Evolutionary conservation across 2,329 filamentous ascomycete genomes (phyloP).

Genomic region (Neofusicoccum sp.): DNA sequence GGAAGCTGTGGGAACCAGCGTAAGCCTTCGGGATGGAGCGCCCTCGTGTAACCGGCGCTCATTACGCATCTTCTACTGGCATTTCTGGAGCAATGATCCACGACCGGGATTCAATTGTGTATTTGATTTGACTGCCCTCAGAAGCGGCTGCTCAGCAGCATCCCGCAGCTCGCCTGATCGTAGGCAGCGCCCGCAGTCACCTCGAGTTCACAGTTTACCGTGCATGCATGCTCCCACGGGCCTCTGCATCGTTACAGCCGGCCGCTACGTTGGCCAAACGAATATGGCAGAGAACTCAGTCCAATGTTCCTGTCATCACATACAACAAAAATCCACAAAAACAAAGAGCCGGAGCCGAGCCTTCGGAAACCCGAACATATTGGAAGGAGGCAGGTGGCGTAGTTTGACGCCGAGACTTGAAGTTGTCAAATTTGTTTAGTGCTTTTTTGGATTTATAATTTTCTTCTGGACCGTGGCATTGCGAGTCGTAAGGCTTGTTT

Average conservation of each 20-base stretch:
- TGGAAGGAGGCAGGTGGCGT: background rate
- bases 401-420: background rate
- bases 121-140: constrained; percentile 9
- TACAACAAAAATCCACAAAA: constrained; percentile 8
- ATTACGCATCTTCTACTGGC: constrained; percentile 9
- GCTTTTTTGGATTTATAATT: constrained; percentile 1
- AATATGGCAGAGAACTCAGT: background rate
- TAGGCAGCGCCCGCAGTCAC: constrained; percentile 4
- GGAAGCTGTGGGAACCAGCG: constrained; percentile 42
- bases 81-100: constrained; percentile 12
- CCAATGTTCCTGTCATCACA: constrained; percentile 4
- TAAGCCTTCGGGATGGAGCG: constrained; percentile 20
- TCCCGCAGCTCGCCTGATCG: background rate
- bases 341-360: background rate
- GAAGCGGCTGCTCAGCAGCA: constrained; percentile 2
- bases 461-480: background rate
- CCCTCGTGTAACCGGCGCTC: background rate
- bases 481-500: background rate
- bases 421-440: constrained; percentile 9
- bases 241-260: constrained; percentile 9
- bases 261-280: background rate
- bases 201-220: constrained; percentile 9
- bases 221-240: constrained; percentile 6
- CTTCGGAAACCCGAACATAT: background rate
- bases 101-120: constrained; percentile 2